These are phyloP conservation scores for Pseudocercospora ulei DNA, from an alignment of 2,329 filamentous ascomycete genomes.

Conservation along the genomic window DNA sequence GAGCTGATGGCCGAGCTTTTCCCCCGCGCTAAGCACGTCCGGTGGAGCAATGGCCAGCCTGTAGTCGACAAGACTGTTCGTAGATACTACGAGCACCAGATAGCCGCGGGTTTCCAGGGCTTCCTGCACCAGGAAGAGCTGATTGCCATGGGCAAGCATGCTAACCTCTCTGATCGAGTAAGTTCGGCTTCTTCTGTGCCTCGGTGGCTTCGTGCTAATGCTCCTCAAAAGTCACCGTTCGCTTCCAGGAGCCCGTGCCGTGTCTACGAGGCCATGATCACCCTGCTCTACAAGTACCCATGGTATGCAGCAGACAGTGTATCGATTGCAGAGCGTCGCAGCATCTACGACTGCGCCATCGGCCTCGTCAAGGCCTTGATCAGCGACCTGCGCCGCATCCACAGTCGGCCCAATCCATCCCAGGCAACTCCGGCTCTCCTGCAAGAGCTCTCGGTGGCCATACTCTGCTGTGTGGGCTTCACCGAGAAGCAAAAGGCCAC, in stretches of 20 bases:
- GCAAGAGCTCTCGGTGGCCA: constrained; percentile 31
- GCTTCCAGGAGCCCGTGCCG: constrained; percentile 44
- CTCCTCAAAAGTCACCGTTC: constrained; percentile 42
- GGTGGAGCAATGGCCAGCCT: constrained; percentile 38
- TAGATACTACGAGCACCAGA: constrained; percentile 41
- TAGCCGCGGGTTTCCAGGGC: constrained; percentile 43
- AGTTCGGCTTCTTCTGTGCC: constrained; percentile 26
- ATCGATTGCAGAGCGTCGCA: constrained; percentile 41
- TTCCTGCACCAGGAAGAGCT: constrained; percentile 47
- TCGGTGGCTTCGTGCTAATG: constrained; percentile 5
- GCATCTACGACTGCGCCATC: constrained; percentile 36
- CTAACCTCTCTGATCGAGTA: constrained; percentile 44
- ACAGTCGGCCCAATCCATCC: constrained; percentile 12
- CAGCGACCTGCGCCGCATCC: constrained; percentile 18
- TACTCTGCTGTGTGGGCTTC: constrained; percentile 31
- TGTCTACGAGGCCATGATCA: constrained; percentile 46
- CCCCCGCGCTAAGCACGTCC: constrained; percentile 44
- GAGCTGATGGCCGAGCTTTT: constrained; percentile 46
- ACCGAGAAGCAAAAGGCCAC: constrained; percentile 30
- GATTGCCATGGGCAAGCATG: constrained; percentile 40
- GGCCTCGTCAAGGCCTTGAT: constrained; percentile 25
- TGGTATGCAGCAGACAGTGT: constrained; percentile 42
- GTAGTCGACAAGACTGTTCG: constrained; percentile 34
- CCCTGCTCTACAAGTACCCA: constrained; percentile 47
- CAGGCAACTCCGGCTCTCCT: constrained; percentile 26